Conservation (phyloP, 2,329 filamentous ascomycete species). For the Colletotrichum phormii region DNA sequence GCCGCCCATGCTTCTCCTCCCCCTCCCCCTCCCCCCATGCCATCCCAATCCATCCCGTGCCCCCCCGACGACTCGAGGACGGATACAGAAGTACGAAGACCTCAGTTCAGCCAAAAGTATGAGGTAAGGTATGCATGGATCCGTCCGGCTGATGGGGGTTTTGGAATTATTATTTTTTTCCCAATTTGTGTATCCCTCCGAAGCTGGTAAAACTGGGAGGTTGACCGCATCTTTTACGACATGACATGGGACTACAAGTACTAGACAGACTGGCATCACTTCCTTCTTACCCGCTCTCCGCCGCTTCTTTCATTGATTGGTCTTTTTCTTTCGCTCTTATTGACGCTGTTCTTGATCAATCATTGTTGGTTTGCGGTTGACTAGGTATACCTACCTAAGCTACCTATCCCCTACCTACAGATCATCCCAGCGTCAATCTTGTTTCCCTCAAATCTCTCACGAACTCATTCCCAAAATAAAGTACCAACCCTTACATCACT, state of each 20-base stretch:
- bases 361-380: not conserved
- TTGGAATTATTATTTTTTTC: not conserved
- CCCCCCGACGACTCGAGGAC: not conserved
- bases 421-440: not conserved
- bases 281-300: not conserved
- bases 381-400: not conserved
- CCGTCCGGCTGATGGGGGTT: not conserved
- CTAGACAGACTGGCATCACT: not conserved
- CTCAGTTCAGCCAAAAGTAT: not conserved
- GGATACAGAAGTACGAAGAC: not conserved
- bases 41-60: not conserved
- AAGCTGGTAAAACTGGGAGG: not conserved
- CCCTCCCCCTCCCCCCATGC: too few species aligned
- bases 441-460: not conserved
- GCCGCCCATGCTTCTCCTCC: constrained; percentile 3
- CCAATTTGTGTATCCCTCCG: not conserved
- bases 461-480: not conserved
- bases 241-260: not conserved
- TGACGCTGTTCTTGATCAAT: not conserved
- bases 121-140: not conserved
- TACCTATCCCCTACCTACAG: not conserved
- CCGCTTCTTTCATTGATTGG: not conserved
- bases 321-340: not conserved
- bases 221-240: not conserved
- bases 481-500: not conserved